A percentile compares a stretch with the other conserved stretches of the same genome.
phyloP scores from a whole-genome alignment of 2,329 filamentous ascomycete genomes.

The Metarhizium brunneum region DNA sequence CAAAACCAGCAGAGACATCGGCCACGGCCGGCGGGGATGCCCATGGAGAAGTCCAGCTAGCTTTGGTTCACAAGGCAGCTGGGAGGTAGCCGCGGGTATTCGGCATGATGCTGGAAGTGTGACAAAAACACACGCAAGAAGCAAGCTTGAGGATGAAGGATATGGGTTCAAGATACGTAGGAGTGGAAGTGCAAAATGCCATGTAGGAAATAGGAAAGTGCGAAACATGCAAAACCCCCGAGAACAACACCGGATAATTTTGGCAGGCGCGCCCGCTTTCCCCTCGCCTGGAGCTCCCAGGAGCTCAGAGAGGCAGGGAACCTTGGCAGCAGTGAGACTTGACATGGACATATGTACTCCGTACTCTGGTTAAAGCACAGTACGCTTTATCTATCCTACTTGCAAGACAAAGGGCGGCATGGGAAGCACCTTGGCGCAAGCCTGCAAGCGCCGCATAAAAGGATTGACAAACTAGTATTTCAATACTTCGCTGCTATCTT shows the following conservation, averaged over 20 bases:
- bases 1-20: conserved; percentile 1
- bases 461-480: neutral
- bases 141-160: neutral
- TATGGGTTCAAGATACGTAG: neutral
- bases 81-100: neutral
- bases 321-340: no score
- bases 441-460: neutral
- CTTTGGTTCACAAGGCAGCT: neutral
- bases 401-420: neutral
- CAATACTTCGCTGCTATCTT: neutral
- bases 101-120: neutral
- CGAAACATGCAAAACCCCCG: neutral
- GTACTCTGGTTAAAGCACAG: no score
- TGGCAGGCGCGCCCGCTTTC: neutral
- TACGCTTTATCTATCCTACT: neutral
- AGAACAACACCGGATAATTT: neutral
- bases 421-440: neutral
- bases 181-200: no score
- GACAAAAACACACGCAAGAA: neutral
- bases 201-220: neutral
- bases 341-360: no score
- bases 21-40: conserved; percentile 2
- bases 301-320: no score
- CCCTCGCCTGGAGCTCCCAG: neutral
- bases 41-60: neutral